Evolutionary conservation across 2,329 filamentous ascomycete species (phyloP), one percentile per base, ranked within the genome.

Genomic region (Colletotrichum theobromicola): DNA sequence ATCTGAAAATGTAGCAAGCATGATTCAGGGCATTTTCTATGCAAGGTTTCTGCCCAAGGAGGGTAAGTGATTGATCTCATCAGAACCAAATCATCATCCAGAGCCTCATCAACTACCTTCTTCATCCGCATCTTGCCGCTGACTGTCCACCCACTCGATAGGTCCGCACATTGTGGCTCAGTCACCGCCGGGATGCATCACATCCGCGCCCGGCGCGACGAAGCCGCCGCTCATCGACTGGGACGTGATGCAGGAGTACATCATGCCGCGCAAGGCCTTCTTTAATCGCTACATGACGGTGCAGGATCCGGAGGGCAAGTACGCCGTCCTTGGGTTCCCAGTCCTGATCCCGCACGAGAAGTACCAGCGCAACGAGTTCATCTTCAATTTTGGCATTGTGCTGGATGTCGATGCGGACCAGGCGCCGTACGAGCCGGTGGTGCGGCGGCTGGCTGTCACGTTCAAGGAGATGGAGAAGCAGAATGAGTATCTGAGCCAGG

Each of bases 361-460:
- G 78, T 98, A 98, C 81, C 92, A 94, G 80, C 93, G 97, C 73
- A 98, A 98, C 84, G 95, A 98, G 84, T 98, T 98, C 87, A 98
- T 98, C 81, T 99, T 98, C 90, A 98, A 98, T 84, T 98, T 98
- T 81, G 95, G 95, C 74, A 88, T 98, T 58, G 93, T 98, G 32
- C 88, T 98, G 64, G 90, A 94, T 65, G 84, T 85, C 61, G 87
- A 89, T 66, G 86, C 87, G 68, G 94, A 97, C 80, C 94, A 94
- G 82, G 90, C 91, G 63, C 93, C 93, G 37, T 98, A 95, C 82
- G 95, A 96, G 83, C 93, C 93, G 77, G 94, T 98, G 35, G 95
- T 98, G 68, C 89, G 94, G 77, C 94, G 98, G 79, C 88, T 98
- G 65, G 97, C 96, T 3, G 90, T 93, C 76, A 92, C 97, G 32